Base-by-base conservation (phyloP, 495 filamentous ascomycete genomes). In the Penicillium longicatenatum region DNA sequence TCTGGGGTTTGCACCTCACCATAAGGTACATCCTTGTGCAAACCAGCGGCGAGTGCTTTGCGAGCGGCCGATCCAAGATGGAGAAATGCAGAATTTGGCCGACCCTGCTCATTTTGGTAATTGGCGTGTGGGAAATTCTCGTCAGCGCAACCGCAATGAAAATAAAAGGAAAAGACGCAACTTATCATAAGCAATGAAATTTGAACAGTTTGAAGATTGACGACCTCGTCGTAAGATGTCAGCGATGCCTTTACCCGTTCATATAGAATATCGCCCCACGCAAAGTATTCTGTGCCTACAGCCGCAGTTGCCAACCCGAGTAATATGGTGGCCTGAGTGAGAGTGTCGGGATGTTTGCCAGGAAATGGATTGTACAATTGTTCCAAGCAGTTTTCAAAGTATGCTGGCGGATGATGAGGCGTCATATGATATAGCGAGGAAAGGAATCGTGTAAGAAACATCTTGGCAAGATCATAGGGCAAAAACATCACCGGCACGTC, bases 161-260 rank as follows among this genome's bases (percentile, higher is more conserved):
- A 41, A 5, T 4, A 26, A 5, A n/a, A n/a, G n/a, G 24, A 31
- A 17, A 1, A 26, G 20, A 46, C 31, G 19, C 16, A 31, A 77
- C 76, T 71, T 75, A 79, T 79, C 74, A 80, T 75, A 14, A 79
- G 59, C 19, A 77, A 48, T 2, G 74, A 70, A 0, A 80, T 61
- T 55, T 80, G 77, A n/a, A 78, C 60, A 0, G 66, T 74, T 26
- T 78, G 73, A 1, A 79, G 49, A 49, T 75, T 80, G 0, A 79
- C 77, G 6, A 74, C 70, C 7, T 79, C 76, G 48, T 80, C 77
- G 37, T 68, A 70, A 0, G 64, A 42, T 3, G 59, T 54, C 24
- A 61, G 52, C 1, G 72, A 72, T n/a, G 68, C 64, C 50, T 77
- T 79, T 21, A 74, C 76, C 2, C 70, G 72, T 14, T 75, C 70